Evolutionary conservation across 768 basidiomycete genomes (phyloP).

Genomic region (Panaeolus papilionaceus): DNA sequence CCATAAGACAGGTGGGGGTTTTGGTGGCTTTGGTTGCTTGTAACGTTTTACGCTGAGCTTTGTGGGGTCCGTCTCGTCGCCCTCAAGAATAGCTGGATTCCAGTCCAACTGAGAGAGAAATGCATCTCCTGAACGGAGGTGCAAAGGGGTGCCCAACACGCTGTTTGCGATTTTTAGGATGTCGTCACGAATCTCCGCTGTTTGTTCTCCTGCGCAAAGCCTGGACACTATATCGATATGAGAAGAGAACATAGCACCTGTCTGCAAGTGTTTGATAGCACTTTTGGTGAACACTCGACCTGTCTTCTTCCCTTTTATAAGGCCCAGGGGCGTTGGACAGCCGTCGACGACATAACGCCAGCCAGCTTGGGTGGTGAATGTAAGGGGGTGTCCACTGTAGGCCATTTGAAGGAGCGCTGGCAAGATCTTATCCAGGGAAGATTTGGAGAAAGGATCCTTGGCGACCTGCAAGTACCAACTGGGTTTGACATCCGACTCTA

Average conservation of each 20-base stretch:
- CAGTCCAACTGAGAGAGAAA: constrained; percentile 77
- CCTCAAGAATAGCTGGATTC: constrained; percentile 41
- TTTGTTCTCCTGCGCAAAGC: constrained; percentile 51
- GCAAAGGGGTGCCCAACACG: constrained; percentile 31
- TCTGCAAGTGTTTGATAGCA: constrained; percentile 50
- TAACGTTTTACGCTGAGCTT: constrained; percentile 29
- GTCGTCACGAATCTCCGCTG: constrained; percentile 36
- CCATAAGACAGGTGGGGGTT: constrained; percentile 69
- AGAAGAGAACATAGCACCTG: constrained; percentile 46
- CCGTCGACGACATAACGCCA: constrained; percentile 66
- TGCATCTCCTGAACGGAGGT: constrained; percentile 42
- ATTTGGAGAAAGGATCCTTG: constrained; percentile 46
- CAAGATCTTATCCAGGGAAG: constrained; percentile 56
- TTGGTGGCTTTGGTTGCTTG: constrained; percentile 40
- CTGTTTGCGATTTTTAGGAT: constrained; percentile 50
- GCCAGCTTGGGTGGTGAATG: constrained; percentile 55
- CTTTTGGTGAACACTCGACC: constrained; percentile 54
- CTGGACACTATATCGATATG: constrained; percentile 51
- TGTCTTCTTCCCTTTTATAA: constrained; percentile 49
- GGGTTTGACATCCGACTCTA: constrained; percentile 39
- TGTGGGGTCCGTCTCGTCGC: not conserved
- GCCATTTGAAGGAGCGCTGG: constrained; percentile 72
- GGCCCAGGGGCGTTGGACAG: constrained; percentile 47
- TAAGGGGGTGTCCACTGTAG: constrained; percentile 66
- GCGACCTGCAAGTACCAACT: constrained; percentile 64